Evolutionary conservation across 805 yeast genomes (phyloP).

Genomic region (Monosporozyma yasuniensis): DNA sequence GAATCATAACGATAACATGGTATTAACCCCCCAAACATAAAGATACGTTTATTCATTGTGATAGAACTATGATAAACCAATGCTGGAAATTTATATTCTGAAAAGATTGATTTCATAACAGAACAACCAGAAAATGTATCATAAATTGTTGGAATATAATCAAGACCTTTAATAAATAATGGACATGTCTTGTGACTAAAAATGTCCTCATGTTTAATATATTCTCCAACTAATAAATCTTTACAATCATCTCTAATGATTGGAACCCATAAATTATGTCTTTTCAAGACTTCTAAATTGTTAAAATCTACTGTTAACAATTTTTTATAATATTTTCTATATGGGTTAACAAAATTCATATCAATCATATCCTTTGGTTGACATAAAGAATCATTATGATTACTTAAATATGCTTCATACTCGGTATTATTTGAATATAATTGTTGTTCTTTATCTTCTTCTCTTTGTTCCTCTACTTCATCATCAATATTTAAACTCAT

Average conservation of each 20-base stretch:
- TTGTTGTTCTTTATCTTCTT: not conserved
- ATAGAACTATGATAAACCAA: constrained; percentile 37
- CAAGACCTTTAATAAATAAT: constrained; percentile 18
- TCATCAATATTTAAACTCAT: not conserved
- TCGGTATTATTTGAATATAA: not conserved
- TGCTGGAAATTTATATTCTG: constrained; percentile 35
- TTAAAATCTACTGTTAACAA: constrained; percentile 15
- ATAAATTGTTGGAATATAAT: constrained; percentile 16
- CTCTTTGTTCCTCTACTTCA: not conserved
- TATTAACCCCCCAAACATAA: constrained; percentile 39
- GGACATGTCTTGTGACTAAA: constrained; percentile 16
- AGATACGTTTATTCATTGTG: constrained; percentile 33
- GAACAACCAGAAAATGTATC: constrained; percentile 24
- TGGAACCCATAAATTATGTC: constrained; percentile 28
- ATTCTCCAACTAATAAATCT: constrained; percentile 4
- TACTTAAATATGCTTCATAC: not conserved
- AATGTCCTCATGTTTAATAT: constrained; percentile 1
- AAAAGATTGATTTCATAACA: constrained; percentile 27
- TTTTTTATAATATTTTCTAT: constrained; percentile 18
- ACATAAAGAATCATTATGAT: not conserved
- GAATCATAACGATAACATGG: constrained; percentile 21
- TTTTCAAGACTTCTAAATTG: constrained; percentile 12
- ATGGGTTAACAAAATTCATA: constrained; percentile 11
- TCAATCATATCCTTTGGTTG: not conserved
- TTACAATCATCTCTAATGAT: constrained; percentile 10